phyloP scores from a whole-genome alignment of 2,329 filamentous ascomycete species.

The Calonectria honghensis region DNA sequence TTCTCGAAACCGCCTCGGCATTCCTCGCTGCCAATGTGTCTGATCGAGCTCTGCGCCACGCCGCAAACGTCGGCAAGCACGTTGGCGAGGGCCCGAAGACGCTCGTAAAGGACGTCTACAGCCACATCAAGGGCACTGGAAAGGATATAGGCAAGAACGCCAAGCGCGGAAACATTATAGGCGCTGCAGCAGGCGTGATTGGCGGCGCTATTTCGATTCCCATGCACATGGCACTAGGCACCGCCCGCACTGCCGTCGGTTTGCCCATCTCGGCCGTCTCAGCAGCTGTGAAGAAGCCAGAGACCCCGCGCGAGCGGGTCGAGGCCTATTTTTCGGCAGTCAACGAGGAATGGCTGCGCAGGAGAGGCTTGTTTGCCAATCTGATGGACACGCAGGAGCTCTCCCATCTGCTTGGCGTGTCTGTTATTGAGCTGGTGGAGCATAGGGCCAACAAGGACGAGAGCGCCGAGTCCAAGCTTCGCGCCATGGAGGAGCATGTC shows the following conservation, averaged over 20 bases:
- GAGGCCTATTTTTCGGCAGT: conserved; percentile 64
- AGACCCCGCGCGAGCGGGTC: conserved; percentile 64
- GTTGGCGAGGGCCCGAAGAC: conserved; percentile 60
- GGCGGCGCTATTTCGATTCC: conserved; percentile 63
- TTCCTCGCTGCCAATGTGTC: conserved; percentile 68
- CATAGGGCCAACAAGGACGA: conserved; percentile 54
- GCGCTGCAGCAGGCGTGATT: conserved; percentile 60
- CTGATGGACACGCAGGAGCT: conserved; percentile 60
- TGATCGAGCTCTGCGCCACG: conserved; percentile 65
- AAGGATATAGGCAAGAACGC: conserved; percentile 60
- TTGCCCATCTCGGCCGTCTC: conserved; percentile 60
- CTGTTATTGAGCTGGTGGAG: conserved; percentile 64
- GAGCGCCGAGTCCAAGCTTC: conserved; percentile 48
- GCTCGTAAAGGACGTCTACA: conserved; percentile 60
- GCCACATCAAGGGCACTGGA: conserved; percentile 62
- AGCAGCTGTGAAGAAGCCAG: conserved; percentile 61
- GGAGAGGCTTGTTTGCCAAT: conserved; percentile 61
- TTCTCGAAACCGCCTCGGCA: conserved; percentile 65
- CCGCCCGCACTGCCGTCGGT: conserved; percentile 58
- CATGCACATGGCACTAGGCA: conserved; percentile 60
- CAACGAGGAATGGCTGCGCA: conserved; percentile 65
- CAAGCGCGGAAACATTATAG: conserved; percentile 63
- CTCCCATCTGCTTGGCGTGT: conserved; percentile 53
- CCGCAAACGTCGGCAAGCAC: conserved; percentile 62
- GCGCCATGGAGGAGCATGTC: conserved; percentile 54